Conservation (phyloP, 2,329 filamentous ascomycete species). For the Arachnomyces sp. region DNA sequence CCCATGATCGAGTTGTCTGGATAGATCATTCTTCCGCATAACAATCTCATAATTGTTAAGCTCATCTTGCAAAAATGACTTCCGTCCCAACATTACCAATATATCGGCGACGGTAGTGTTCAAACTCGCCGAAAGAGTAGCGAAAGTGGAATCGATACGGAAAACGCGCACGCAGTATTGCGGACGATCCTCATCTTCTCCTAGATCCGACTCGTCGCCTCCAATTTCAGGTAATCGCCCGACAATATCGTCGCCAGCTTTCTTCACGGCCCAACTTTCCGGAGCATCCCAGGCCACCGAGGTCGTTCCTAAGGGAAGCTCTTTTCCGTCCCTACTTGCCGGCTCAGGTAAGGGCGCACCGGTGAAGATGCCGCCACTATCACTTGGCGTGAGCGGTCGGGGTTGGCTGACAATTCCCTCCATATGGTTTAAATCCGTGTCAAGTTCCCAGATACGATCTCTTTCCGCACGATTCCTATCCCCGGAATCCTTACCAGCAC, state of each 20-base stretch:
- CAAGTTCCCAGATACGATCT: conserved; percentile 64
- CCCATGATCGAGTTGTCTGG: conserved; percentile 66
- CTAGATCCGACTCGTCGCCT: conserved; percentile 62
- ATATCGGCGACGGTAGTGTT: conserved; percentile 82
- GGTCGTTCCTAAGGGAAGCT: conserved; percentile 18
- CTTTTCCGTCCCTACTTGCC: conserved; percentile 24
- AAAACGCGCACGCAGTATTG: conserved; percentile 94
- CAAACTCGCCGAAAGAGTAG: conserved; percentile 76
- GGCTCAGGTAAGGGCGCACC: conserved; percentile 21
- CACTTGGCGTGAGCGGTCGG: conserved; percentile 62
- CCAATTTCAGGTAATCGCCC: conserved; percentile 39
- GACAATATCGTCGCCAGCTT: conserved; percentile 37
- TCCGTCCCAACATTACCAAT: conserved; percentile 83
- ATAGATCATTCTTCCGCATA: conserved; percentile 84
- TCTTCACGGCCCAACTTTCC: conserved; percentile 91
- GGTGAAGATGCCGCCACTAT: conserved; percentile 33
- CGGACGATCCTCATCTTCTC: conserved; percentile 64
- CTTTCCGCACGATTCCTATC: conserved; percentile 41
- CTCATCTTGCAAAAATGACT: conserved; percentile 84
- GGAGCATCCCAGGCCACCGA: conserved; percentile 78
- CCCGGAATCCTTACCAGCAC: conserved; percentile 16
- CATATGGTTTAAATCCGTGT: conserved; percentile 86
- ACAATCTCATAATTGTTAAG: conserved; percentile 94
- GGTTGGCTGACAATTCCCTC: conserved; percentile 75
- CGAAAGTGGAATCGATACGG: conserved; percentile 86